Evolutionary conservation across 2,329 filamentous ascomycete species (phyloP), one percentile per base, ranked within the genome.

Genomic region (Colletotrichum spinosum): DNA sequence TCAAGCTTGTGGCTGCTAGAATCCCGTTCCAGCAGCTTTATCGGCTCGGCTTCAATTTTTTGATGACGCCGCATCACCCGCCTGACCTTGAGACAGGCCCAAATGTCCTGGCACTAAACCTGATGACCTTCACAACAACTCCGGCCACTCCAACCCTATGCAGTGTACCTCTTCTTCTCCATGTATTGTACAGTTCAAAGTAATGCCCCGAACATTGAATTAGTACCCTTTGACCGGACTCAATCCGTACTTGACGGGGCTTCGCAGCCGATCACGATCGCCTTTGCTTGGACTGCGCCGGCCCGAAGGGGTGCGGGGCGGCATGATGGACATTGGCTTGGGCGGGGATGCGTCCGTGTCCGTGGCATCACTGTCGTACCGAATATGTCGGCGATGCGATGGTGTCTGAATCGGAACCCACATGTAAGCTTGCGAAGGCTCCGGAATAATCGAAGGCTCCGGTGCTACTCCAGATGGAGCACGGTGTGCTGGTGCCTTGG

Each of bases 321-420:
- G 73, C 57, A 81, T 77, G 15, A 86, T 72, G 1, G 77, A 69
- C 62, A 77, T 81, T 58, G 79, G 74, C 42, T 75, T 76, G 6
- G 78, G 77, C 0, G 84, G 83, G 8, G 84, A 84, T 2, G 74
- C 65, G 59, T 88, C 86, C 3, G 83, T 86, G 45, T 87, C 85
- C 0, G 81, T 83, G 1, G 75, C 81, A 8, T 85, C 83, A 54
- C 81, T 79, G 52, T 71, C 71, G 37, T 79, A 71, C 12, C 71
- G 53, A 2, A 80, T 72, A n/a, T 76, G 75, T 51, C 81, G 79
- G 25, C 83, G 78, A 57, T 79, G 79, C 54, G 78, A 78, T 5
- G 83, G 83, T 12, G 83, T 86, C 68, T 84, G 81, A 34, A 85
- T 80, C 4, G 83, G 83, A 54, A 84, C 79, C 76, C 80, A 82